Conservation (phyloP, 257 asterid genomes). For the Scutellaria barbata region DNA sequence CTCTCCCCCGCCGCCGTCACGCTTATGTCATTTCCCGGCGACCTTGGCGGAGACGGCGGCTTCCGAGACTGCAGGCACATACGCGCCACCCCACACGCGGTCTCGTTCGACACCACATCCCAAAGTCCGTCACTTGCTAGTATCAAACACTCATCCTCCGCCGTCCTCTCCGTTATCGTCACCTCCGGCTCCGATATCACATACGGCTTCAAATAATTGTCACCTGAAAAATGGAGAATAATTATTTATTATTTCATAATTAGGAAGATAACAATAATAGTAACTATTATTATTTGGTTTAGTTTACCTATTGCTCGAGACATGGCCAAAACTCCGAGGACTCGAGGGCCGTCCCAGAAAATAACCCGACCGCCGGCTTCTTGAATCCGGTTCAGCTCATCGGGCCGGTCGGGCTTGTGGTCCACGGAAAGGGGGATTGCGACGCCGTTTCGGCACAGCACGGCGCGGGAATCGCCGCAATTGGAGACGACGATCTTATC, state of each 20-base stretch:
- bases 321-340: conserved; percentile 91
- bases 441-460: conserved; percentile 82
- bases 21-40: conserved; percentile 52
- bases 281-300: not conserved
- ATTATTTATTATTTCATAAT: not conserved
- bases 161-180: conserved; percentile 60
- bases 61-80: conserved; percentile 71
- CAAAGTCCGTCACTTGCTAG: conserved; percentile 90
- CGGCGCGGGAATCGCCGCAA: conserved; percentile 98
- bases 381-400: conserved; percentile 76
- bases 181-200: conserved; percentile 94
- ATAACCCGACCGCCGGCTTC: conserved; percentile 97
- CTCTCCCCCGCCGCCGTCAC: conserved; percentile 58
- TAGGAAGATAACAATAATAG: not conserved
- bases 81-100: conserved; percentile 94
- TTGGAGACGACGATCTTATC: conserved; percentile 80
- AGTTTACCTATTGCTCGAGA: conserved; percentile 74
- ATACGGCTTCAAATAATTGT: conserved; percentile 81
- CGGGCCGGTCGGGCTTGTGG: conserved; percentile 97
- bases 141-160: conserved; percentile 78
- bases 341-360: conserved; percentile 92
- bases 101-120: conserved; percentile 91
- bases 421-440: conserved; percentile 86
- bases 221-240: conserved; percentile 52
- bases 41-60: conserved; percentile 54